These are phyloP conservation scores for Avena insularis DNA, from an alignment of 176 grass and related monocot genomes.

Conservation along the genomic window DNA sequence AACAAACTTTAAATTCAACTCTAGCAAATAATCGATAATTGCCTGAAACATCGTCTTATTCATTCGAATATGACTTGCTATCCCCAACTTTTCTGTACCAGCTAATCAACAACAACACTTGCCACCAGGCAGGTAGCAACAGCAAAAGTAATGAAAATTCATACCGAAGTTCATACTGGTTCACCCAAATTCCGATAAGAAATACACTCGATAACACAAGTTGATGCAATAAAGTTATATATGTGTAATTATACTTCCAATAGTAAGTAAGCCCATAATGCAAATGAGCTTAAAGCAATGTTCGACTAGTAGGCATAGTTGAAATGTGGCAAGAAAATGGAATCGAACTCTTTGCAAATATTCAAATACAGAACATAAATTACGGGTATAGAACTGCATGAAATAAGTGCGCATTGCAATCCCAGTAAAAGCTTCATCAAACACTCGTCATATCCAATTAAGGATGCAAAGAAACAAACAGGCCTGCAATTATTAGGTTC, in stretches of 20 bases:
- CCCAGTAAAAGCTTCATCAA: slow-evolving; percentile 22
- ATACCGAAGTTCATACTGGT: neutral
- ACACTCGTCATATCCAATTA: neutral
- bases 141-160: neutral
- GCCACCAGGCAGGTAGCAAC: neutral
- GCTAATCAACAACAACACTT: neutral
- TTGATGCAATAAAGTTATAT: slow-evolving; percentile 19
- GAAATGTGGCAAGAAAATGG: slow-evolving; percentile 6
- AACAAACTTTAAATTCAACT: neutral
- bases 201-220: slow-evolving; percentile 26
- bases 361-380: slow-evolving; percentile 15
- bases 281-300: neutral
- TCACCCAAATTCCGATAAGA: neutral
- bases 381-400: slow-evolving; percentile 13
- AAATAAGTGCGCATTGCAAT: neutral
- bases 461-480: neutral
- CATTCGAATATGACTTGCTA: neutral
- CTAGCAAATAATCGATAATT: neutral
- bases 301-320: neutral
- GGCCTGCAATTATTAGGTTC: neutral
- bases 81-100: neutral
- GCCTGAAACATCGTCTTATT: neutral
- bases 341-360: neutral
- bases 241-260: neutral
- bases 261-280: neutral